Percentiles rank a stretch among this genome's conserved stretches.
These are phyloP conservation scores for Euphorbia tirucalli DNA, from an alignment of 345 rosid species.

Conservation along the genomic window DNA sequence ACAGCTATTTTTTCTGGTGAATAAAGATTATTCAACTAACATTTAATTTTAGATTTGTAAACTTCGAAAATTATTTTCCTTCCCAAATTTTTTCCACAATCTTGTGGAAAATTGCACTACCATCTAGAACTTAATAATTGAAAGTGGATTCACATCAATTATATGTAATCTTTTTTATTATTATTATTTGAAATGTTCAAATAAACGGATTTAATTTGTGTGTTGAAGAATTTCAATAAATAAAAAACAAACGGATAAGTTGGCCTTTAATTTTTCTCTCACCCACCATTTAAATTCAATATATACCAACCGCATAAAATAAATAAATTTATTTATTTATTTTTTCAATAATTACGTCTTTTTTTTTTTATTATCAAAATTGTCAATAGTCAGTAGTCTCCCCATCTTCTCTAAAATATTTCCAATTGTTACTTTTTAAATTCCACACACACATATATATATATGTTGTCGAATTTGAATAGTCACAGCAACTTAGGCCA, in stretches of 20 bases:
- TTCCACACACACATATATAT: too few species aligned
- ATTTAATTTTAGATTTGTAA: too few species aligned
- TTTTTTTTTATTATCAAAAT: constrained; percentile 3
- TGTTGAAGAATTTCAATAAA: neutral
- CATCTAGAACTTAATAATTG: neutral
- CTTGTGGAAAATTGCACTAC: too few species aligned
- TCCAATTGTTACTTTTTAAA: too few species aligned
- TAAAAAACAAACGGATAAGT: neutral
- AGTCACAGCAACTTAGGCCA: too few species aligned
- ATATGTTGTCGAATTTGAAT: too few species aligned
- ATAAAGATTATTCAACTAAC: too few species aligned
- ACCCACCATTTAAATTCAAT: neutral
- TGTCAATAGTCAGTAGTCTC: neutral
- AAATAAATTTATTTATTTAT: neutral
- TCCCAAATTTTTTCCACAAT: too few species aligned
- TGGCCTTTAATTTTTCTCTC: neutral
- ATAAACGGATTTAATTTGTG: neutral
- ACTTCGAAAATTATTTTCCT: too few species aligned
- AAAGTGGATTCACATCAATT: neutral
- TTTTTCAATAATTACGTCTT: neutral
- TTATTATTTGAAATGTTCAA: neutral
- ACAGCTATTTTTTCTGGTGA: too few species aligned
- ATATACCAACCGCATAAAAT: constrained; percentile 1
- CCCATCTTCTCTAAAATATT: too few species aligned
- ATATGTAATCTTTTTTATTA: too few species aligned